Base-by-base conservation (phyloP, 2,329 filamentous ascomycete genomes). In the Ascochyta fabae region DNA sequence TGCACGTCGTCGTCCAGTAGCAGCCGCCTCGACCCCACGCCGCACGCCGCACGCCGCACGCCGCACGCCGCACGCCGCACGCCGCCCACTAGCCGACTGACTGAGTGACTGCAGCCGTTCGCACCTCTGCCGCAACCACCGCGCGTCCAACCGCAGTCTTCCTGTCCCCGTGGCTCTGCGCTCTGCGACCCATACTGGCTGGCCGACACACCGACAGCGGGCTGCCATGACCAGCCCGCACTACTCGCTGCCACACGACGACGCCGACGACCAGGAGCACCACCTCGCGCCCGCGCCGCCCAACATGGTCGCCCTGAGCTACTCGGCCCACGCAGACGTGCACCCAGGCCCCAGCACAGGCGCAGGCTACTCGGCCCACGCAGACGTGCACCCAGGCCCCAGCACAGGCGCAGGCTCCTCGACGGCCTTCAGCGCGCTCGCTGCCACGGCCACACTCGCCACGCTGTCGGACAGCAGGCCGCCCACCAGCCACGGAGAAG, bases 401-500 rank as follows among this genome's bases (percentile, higher is more conserved):
- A 10, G 8, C 27, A 29, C 27, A 29, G 9, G 52, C 40, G 29
- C 50, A 31, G 53, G 42, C 61, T 49, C 45, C 41, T 57, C 60
- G 38, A 58, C 60, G 43, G 62, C 69, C 15, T 62, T 62, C 48
- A 62, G 57, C 55, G 59, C 58, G 9, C 44, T 48, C 51, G 70
- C 69, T 27, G 64, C 68, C 48, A 66, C 66, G 12, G 58, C 65
- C 16, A 67, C 68, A 2, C 69, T 71, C 44, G 65, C 71, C 45
- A 62, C 68, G 7, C 67, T 70, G 49, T 64, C 67, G 15, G 69
- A 69, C 60, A 69, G 58, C 60, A 62, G 69, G 26, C 66, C 70
- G 42, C 56, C 65, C 53, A 67, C 67, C 36, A 66, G 66, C 60
- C 61, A 67, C 58, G 65, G 42, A 10, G 62, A 64, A 45, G 48